Percentiles rank a stretch among this genome's conserved stretches.
Evolutionary conservation across 179 eudicot genomes (phyloP).

Genomic region (Gypsophila paniculata): DNA sequence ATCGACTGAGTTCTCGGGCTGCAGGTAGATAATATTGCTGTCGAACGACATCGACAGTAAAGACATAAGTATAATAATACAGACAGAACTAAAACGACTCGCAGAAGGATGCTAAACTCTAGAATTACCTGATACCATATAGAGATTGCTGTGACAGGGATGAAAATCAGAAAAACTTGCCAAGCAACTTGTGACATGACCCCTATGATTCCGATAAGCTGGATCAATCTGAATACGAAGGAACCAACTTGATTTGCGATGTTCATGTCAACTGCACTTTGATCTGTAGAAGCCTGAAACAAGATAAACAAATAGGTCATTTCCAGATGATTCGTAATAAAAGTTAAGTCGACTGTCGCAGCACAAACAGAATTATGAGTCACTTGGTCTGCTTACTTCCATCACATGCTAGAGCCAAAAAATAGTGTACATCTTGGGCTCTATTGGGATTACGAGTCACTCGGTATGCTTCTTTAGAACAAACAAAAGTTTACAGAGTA

Average conservation of each 20-base stretch:
- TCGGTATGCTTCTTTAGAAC: too few relatives aligned
- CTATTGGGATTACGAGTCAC: too few relatives aligned
- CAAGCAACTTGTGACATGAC: constrained; percentile 84
- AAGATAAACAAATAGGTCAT: not conserved
- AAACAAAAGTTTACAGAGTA: not conserved
- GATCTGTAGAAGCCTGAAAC: constrained; percentile 73
- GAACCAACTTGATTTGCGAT: constrained; percentile 41
- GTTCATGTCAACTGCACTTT: constrained; percentile 61
- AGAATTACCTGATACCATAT: constrained; percentile 56
- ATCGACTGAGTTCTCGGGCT: constrained; percentile 73
- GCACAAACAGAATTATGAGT: too few relatives aligned
- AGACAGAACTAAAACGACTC: not conserved
- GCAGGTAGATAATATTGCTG: constrained; percentile 78
- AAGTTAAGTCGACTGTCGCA: not conserved
- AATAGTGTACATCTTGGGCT: too few relatives aligned
- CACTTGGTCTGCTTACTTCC: too few relatives aligned
- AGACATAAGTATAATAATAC: not conserved
- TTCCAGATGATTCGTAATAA: too few relatives aligned
- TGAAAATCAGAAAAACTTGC: constrained; percentile 75
- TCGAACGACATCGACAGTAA: not conserved
- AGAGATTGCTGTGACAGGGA: constrained; percentile 53
- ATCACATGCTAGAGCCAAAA: too few relatives aligned
- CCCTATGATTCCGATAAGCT: constrained; percentile 64
- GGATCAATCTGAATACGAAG: constrained; percentile 52
- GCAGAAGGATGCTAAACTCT: not conserved